phyloP scores from a whole-genome alignment of 495 filamentous ascomycete genomes.

The Xeromyces bisporus region DNA sequence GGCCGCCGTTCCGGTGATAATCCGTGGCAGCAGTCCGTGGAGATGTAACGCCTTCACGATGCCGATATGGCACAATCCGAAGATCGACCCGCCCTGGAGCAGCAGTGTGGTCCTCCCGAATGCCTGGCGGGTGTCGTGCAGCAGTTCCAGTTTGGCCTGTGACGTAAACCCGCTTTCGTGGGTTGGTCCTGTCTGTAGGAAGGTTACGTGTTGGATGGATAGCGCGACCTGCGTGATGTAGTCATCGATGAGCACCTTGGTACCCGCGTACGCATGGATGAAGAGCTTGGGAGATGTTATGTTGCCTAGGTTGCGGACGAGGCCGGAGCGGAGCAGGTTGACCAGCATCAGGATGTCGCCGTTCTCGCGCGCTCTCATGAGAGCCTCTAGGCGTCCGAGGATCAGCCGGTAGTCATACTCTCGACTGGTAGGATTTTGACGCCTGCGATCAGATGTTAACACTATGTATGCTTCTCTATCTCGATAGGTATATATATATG shows the following conservation, averaged over 20 bases:
- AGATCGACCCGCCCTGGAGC: conserved; percentile 80
- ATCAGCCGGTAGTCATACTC: conserved; percentile 87
- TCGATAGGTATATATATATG: not conserved
- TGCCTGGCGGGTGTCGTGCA: conserved; percentile 80
- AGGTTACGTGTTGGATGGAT: conserved; percentile 60
- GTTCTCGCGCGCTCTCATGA: conserved; percentile 57
- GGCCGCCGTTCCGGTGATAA: conserved; percentile 82
- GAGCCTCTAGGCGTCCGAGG: conserved; percentile 51
- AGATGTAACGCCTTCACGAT: conserved; percentile 80
- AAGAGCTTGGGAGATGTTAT: conserved; percentile 74
- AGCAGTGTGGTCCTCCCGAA: conserved; percentile 79
- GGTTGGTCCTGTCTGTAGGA: conserved; percentile 44
- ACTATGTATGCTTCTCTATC: too few species aligned
- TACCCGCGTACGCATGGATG: conserved; percentile 73
- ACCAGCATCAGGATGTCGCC: conserved; percentile 60
- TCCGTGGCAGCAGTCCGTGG: conserved; percentile 68
- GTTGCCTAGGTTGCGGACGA: conserved; percentile 82
- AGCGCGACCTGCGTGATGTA: conserved; percentile 73
- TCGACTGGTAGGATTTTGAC: conserved; percentile 61
- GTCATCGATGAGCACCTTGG: conserved; percentile 78
- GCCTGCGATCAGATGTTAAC: conserved; percentile 27
- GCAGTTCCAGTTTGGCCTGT: conserved; percentile 71
- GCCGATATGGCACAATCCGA: conserved; percentile 80
- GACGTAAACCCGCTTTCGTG: conserved; percentile 47
- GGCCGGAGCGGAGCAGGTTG: conserved; percentile 66